Evolutionary conservation across 176 grass and related monocot species (phyloP).

Genomic region (sorghum (Sorghum bicolor)): Sorghum_bicolor_NCBIv3 NC_012871.2:58128001-58128500

Average conservation of each 20-base stretch:
- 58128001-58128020: neutral
- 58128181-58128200: neutral
- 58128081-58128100: neutral
- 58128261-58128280: neutral
- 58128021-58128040: neutral
- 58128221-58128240: neutral
- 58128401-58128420: neutral
- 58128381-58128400: conserved; percentile 11
- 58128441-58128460: neutral
- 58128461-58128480: neutral
- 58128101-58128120: neutral
- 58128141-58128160: neutral
- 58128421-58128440: neutral
- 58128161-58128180: neutral
- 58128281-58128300: neutral
- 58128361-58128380: neutral
- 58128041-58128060: neutral
- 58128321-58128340: neutral
- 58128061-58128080: neutral
- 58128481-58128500: neutral
- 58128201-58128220: neutral
- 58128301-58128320: neutral
- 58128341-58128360: neutral
- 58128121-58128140: neutral
- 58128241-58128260: neutral